Base-by-base conservation (phyloP, 306 rosid genomes). In the Cucurbita pepo region DNA sequence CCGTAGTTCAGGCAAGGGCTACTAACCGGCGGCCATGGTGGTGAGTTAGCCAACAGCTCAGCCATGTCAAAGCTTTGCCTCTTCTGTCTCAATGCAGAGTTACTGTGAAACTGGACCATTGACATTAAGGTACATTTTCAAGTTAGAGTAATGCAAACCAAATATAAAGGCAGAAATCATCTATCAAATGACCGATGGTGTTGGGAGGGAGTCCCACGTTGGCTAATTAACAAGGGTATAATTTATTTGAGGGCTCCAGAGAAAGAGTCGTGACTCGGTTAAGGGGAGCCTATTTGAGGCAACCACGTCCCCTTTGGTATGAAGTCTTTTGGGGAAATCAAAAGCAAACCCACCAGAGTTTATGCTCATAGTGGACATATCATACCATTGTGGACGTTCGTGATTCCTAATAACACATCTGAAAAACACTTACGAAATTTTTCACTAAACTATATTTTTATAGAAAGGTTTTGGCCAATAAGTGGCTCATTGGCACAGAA, bases 1-100 rank as follows among this genome's bases (percentile, higher is more conserved):
- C 76, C 77, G 50, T 69, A 77, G 85, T 76, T 83, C 80, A 83
- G 87, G 73, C 82, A 85, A 56, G 88, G 90, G 79, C 84, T 78
- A 30, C 78, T 87, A 58, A 83, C 89, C 1, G 96, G 97, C 25
- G 96, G 97, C 97, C 97, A 93, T 41, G 91, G 89, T 50, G 98
- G 97, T 48, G 98, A 93, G 67, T 85, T 90, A 43, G 87, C 77
- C 48, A 83, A 82, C 79, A 87, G 77, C 80, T 90, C 98, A 45
- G 90, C 96, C 81, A 93, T 86, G 81, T 90, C 97, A 81, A 86
- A 85, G 87, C 92, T 93, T 47, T 83, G 90, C 53, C 74, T 74
- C 80, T 85, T 93, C 81, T 79, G 85, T 81, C 91, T 87, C 56
- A 69, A 15, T 43, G 83, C 16, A 74, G 83, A 78, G 59, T 76